Conservation (phyloP, 345 rosid genomes). For the Rhizophora mangle region DNA sequence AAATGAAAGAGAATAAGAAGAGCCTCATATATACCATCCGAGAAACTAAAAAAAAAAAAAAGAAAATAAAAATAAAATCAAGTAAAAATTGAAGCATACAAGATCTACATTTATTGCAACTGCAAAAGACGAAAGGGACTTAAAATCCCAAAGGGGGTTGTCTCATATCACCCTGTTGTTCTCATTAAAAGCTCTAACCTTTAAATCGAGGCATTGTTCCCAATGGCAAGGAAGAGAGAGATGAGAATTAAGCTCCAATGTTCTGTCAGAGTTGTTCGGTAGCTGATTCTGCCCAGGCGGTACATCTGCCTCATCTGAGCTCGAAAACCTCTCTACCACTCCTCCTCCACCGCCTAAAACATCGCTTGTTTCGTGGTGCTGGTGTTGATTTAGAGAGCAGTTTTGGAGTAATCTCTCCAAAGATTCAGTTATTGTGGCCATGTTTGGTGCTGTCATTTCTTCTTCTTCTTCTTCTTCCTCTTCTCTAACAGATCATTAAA, state of each 20-base stretch:
- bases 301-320: constrained; percentile 32
- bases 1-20: neutral
- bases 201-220: constrained; percentile 93
- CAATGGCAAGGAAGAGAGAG: constrained; percentile 71
- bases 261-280: constrained; percentile 33
- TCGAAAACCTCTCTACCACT: constrained; percentile 36
- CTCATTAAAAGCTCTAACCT: constrained; percentile 37
- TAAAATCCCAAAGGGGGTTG: neutral
- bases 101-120: constrained; percentile 70
- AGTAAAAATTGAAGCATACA: constrained; percentile 2
- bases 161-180: neutral
- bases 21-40: no score
- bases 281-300: constrained; percentile 18
- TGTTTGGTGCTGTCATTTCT: constrained; percentile 64
- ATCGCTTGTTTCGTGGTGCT: constrained; percentile 22
- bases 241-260: constrained; percentile 70
- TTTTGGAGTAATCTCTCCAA: constrained; percentile 69
- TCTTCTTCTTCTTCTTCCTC: no score
- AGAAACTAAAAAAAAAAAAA: constrained; percentile 6
- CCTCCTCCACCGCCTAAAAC: constrained; percentile 11
- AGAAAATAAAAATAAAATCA: constrained; percentile 4
- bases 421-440: constrained; percentile 61
- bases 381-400: constrained; percentile 56
- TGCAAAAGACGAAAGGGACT: constrained; percentile 33
- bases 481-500: no score